Evolutionary conservation across 108 stramenopile species (phyloP).

Genomic region (Poteriospumella lacustris): DNA sequence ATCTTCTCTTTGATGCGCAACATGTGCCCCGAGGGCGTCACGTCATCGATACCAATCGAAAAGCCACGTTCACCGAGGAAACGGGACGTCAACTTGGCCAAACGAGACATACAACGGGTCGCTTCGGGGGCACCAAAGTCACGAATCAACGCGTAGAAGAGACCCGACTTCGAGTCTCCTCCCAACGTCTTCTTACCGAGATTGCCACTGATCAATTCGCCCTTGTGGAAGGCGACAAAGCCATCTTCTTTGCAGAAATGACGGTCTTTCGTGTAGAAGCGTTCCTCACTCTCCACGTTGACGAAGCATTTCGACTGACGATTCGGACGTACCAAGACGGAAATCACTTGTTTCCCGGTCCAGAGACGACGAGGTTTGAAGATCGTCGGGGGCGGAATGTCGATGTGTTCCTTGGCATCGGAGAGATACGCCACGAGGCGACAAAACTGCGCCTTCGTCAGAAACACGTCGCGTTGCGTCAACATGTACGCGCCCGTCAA

Average conservation of each 20-base stretch:
- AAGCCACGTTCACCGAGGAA: constrained; percentile 87
- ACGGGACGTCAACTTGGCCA: constrained; percentile 84
- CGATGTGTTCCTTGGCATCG: constrained; percentile 77
- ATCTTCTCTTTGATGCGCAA: constrained; percentile 38
- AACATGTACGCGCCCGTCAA: constrained; percentile 78
- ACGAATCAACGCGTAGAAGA: constrained; percentile 59
- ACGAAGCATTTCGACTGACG: constrained; percentile 52
- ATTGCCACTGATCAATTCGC: constrained; percentile 84
- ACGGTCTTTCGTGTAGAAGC: constrained; percentile 65
- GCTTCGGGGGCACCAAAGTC: background rate
- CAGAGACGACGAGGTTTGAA: constrained; percentile 81
- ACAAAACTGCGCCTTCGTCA: constrained; percentile 77
- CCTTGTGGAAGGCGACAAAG: constrained; percentile 79
- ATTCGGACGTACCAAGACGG: constrained; percentile 76
- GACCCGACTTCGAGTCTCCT: constrained; percentile 86
- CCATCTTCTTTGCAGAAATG: constrained; percentile 91
- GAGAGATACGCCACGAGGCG: constrained; percentile 77
- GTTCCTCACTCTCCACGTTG: constrained; percentile 87
- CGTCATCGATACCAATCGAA: constrained; percentile 95
- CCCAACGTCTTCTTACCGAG: constrained; percentile 93
- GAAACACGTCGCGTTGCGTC: constrained; percentile 89
- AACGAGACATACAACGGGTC: constrained; percentile 73
- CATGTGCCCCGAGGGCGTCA: constrained; percentile 74
- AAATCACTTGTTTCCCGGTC: constrained; percentile 96
- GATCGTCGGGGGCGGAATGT: constrained; percentile 82